A percentile compares a stretch with the other conserved stretches of the same genome.
These are phyloP conservation scores for Lanzia echinophila DNA, from an alignment of 2,329 filamentous ascomycete species.

Conservation along the genomic window DNA sequence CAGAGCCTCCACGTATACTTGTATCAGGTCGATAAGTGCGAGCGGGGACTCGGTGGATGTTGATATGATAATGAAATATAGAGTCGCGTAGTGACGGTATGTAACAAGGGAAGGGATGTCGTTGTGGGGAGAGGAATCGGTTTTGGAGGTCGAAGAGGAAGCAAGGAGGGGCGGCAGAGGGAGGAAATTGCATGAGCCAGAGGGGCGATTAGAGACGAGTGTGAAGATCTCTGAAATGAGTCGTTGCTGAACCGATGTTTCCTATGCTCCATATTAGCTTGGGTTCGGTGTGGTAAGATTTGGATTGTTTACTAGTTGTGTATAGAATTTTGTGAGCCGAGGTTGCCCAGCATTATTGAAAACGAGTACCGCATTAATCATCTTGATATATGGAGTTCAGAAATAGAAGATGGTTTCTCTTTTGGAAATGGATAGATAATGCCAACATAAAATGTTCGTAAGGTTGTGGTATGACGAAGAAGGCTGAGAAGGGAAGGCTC, in stretches of 20 bases:
- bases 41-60: constrained; percentile 95
- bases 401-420: too few relatives aligned
- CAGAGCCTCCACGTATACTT: constrained; percentile 94
- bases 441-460: too few relatives aligned
- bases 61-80: constrained; percentile 97
- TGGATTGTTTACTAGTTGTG: constrained; percentile 64
- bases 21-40: constrained; percentile 90
- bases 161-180: constrained; percentile 65
- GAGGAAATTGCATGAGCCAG: constrained; percentile 96
- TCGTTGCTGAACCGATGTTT: constrained; percentile 93
- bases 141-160: constrained; percentile 62
- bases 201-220: constrained; percentile 83
- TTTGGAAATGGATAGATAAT: too few relatives aligned
- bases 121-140: constrained; percentile 58
- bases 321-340: constrained; percentile 96
- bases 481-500: constrained; percentile 1
- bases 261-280: constrained; percentile 45
- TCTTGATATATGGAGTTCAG: constrained; percentile 35
- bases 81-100: constrained; percentile 95
- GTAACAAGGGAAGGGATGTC: constrained; percentile 93
- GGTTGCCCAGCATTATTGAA: constrained; percentile 99
- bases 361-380: constrained; percentile 98
- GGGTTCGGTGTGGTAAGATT: neutral
- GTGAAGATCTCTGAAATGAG: constrained; percentile 96
- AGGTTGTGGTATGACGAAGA: constrained; percentile 1